phyloP scores from a whole-genome alignment of 2,329 filamentous ascomycete genomes.

The Diaporthe sp. region DNA sequence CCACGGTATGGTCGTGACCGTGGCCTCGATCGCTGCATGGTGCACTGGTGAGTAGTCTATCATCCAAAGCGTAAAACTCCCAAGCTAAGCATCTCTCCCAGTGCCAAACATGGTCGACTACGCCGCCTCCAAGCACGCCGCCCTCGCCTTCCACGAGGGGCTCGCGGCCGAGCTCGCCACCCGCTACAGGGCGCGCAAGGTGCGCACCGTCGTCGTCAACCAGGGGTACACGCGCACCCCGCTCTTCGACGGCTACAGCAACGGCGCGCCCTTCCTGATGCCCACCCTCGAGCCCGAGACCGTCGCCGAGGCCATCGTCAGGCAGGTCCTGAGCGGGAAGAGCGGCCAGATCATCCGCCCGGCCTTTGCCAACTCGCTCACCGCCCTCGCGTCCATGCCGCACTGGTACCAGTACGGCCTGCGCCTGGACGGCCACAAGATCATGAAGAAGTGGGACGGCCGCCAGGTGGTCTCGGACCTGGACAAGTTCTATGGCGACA shows the following conservation, averaged over 20 bases:
- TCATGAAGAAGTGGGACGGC: conserved; percentile 59
- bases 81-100: background rate
- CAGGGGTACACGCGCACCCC: conserved; percentile 72
- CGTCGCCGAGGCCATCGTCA: conserved; percentile 73
- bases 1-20: conserved; percentile 80
- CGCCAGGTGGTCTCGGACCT: conserved; percentile 62
- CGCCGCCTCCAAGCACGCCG: conserved; percentile 73
- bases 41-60: conserved; percentile 51
- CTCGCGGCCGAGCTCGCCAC: conserved; percentile 69
- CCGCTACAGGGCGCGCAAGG: conserved; percentile 71
- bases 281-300: conserved; percentile 70
- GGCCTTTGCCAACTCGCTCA: conserved; percentile 53
- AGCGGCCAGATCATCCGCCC: conserved; percentile 71
- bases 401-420: conserved; percentile 72
- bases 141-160: conserved; percentile 77
- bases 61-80: background rate
- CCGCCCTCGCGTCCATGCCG: conserved; percentile 66
- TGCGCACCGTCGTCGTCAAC: conserved; percentile 76
- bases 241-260: conserved; percentile 70
- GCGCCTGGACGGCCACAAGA: conserved; percentile 56
- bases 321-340: conserved; percentile 68
- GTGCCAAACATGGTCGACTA: conserved; percentile 77
- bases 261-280: conserved; percentile 62
- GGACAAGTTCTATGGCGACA: conserved; percentile 52
- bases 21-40: conserved; percentile 75